Evolutionary conservation across 2,329 filamentous ascomycete species (phyloP).

Genomic region (Aspergillus sp.): DNA sequence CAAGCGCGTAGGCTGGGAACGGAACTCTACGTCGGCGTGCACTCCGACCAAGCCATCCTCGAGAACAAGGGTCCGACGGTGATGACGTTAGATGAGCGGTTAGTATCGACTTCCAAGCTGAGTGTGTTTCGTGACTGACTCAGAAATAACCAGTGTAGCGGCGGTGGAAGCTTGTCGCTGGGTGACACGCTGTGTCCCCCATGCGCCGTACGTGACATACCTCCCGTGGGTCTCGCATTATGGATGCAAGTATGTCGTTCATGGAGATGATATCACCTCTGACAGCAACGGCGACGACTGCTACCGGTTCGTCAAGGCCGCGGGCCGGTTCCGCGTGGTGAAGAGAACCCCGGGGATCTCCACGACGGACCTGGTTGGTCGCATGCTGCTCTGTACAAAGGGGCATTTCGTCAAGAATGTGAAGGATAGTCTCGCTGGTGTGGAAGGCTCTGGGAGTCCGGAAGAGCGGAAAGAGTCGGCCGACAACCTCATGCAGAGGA

Average conservation of each 20-base stretch:
- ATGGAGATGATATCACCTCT: constrained; percentile 95
- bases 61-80: constrained; percentile 98
- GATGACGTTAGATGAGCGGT: constrained; percentile 89
- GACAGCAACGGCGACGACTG: constrained; percentile 93
- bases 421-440: constrained; percentile 63
- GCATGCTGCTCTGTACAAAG: constrained; percentile 95
- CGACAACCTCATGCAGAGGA: constrained; percentile 69
- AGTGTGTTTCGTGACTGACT: neutral
- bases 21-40: constrained; percentile 87
- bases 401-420: constrained; percentile 88
- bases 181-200: constrained; percentile 78
- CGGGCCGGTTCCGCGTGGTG: constrained; percentile 91
- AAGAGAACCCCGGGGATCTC: constrained; percentile 95
- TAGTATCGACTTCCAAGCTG: constrained; percentile 18
- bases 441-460: constrained; percentile 68
- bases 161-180: constrained; percentile 94
- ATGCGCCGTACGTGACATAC: constrained; percentile 91
- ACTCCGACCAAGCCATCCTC: constrained; percentile 92
- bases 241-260: constrained; percentile 91
- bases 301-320: constrained; percentile 95
- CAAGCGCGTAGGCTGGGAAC: constrained; percentile 88
- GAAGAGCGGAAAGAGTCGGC: constrained; percentile 65
- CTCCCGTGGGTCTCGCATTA: constrained; percentile 94
- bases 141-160: constrained; percentile 59
- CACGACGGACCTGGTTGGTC: constrained; percentile 94